Percentiles rank a stretch among this genome's conserved stretches.
These are phyloP conservation scores for Murraya koenigii DNA, from an alignment of 345 rosid genomes.

Conservation along the genomic window DNA sequence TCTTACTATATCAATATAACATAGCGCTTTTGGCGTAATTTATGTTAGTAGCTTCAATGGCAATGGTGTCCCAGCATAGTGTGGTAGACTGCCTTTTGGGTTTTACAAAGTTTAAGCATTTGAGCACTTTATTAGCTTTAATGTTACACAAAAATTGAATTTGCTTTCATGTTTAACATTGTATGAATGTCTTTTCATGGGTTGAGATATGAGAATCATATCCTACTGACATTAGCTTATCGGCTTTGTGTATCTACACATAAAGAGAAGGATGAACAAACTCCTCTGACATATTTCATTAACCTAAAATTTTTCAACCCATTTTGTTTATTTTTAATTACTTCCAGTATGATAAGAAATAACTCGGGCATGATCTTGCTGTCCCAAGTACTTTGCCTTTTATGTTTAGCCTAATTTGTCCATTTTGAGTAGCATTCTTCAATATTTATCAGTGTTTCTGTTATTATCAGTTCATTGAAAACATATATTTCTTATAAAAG, in stretches of 20 bases:
- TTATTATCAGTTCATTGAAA: neutral
- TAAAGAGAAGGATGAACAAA: neutral
- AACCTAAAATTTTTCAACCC: neutral
- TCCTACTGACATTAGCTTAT: neutral
- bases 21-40: neutral
- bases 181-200: slow-evolving; percentile 1
- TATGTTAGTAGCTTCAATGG: neutral
- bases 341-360: neutral
- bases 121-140: neutral
- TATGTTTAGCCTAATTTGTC: neutral
- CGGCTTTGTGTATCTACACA: neutral
- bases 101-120: neutral
- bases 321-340: neutral
- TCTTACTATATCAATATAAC: neutral
- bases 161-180: neutral
- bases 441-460: neutral
- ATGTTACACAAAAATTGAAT: neutral
- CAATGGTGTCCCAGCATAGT: neutral
- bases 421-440: neutral
- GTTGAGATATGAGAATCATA: neutral
- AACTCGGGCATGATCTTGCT: neutral
- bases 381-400: neutral
- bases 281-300: neutral
- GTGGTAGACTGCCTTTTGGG: neutral
- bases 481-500: neutral